Evolutionary conservation across 352 stramenopile species (phyloP).

Genomic region (Phytophthora melonis): DNA sequence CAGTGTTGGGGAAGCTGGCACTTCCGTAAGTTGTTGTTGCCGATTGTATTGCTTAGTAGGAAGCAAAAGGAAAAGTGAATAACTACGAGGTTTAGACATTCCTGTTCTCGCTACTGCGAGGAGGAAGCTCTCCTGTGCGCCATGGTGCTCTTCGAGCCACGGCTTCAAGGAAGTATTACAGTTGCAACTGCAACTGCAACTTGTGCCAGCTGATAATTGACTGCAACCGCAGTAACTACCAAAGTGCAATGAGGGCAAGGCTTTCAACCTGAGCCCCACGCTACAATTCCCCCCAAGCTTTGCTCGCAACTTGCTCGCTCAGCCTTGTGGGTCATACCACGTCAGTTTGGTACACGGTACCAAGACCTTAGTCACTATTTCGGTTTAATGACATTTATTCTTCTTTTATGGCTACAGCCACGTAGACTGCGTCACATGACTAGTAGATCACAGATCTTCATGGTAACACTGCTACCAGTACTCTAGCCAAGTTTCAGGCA

Average conservation of each 20-base stretch:
- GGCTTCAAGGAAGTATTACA: neutral
- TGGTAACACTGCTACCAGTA: too few species aligned
- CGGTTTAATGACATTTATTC: too few species aligned
- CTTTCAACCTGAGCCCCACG: slow-evolving; percentile 3
- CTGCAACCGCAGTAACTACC: slow-evolving; percentile 2
- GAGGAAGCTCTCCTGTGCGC: neutral
- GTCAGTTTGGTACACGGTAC: too few species aligned
- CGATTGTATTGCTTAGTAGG: slow-evolving; percentile 9
- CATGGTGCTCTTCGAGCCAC: neutral
- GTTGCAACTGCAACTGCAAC: slow-evolving; percentile 2
- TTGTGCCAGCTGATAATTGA: neutral
- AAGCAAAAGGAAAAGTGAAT: slow-evolving; percentile 8
- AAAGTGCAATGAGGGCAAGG: slow-evolving; percentile 5
- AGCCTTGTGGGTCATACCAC: too few species aligned
- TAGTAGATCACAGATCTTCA: too few species aligned
- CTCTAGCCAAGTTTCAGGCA: too few species aligned
- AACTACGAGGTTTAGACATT: neutral
- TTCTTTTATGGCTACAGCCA: too few species aligned
- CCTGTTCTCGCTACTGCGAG: neutral
- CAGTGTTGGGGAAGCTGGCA: slow-evolving; percentile 27
- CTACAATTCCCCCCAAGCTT: neutral
- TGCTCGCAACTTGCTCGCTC: too few species aligned
- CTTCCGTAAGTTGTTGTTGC: slow-evolving; percentile 19
- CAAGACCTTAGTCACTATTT: too few species aligned
- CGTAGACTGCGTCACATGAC: too few species aligned